Evolutionary conservation across 2,329 filamentous ascomycete species (phyloP).

Genomic region (Blastomyces percursus): DNA sequence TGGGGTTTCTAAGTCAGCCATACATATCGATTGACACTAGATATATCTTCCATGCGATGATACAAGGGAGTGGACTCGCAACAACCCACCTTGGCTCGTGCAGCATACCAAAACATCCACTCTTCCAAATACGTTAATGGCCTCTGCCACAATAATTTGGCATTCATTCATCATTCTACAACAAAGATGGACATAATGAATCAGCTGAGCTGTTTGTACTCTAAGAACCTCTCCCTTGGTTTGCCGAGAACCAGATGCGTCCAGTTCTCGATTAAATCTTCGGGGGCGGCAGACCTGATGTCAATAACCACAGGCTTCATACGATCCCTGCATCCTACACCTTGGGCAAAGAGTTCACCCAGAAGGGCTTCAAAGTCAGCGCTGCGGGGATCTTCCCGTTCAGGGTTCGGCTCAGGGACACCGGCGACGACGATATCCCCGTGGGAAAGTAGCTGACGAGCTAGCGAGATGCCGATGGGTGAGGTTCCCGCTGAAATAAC

Average conservation of each 20-base stretch:
- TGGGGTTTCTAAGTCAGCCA: slow-evolving; percentile 10
- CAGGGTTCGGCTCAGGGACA: slow-evolving; percentile 65
- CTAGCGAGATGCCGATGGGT: slow-evolving; percentile 71
- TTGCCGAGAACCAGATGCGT: too few relatives aligned
- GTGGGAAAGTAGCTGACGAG: slow-evolving; percentile 71
- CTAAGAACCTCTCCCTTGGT: neutral
- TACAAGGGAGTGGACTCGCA: neutral
- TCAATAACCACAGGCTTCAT: slow-evolving; percentile 54
- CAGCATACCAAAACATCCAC: slow-evolving; percentile 88
- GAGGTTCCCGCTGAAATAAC: slow-evolving; percentile 80
- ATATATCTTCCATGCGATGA: neutral
- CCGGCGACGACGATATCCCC: slow-evolving; percentile 85
- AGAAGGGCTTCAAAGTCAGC: slow-evolving; percentile 72
- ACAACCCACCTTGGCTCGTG: slow-evolving; percentile 61
- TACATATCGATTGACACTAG: neutral
- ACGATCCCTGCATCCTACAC: slow-evolving; percentile 68
- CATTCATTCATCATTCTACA: slow-evolving; percentile 55
- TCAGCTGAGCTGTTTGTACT: neutral
- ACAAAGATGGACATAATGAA: neutral
- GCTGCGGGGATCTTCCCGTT: slow-evolving; percentile 59
- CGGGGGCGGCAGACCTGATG: slow-evolving; percentile 34
- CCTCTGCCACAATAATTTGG: slow-evolving; percentile 76
- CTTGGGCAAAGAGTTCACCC: slow-evolving; percentile 42
- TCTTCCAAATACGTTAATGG: slow-evolving; percentile 69
- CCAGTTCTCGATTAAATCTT: neutral